Evolutionary conservation across 768 basidiomycete species (phyloP), one percentile per base, ranked within the genome.

Genomic region (Lactarius akahatsu): DNA sequence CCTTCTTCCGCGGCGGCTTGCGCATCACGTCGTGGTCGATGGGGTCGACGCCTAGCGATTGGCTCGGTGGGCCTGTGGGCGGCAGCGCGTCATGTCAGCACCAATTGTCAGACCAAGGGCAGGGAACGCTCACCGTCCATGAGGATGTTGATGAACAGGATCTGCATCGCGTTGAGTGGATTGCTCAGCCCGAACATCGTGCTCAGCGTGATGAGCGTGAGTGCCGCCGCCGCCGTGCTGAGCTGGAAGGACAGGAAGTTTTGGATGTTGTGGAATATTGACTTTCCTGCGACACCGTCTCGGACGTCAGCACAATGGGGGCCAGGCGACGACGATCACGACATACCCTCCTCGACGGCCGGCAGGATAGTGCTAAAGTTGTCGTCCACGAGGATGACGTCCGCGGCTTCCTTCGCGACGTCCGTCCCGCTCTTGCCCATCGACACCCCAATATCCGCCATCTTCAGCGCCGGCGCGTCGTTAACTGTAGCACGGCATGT

Each of bases 351-450:
- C 79, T 96, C 94, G 50, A 98, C 87, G 7, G 96, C 96, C 18
- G 94, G 92, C 45, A 98, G 77, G 65, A 98, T 94, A 1, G 96
- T 97, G 66, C 86, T 91, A 73, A 98, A 98, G 77, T 98, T 96
- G 76, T 98, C 96, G 74, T 98, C 95, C 38, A 97, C 96, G 23
- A 98, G 85, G 72, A 98, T 97, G 72, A 95, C 88, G 78, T 98
- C 94, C 8, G 96, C 96, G 10, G 96, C 96, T 78, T 98, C 96
- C 77, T 98, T 98, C 30, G 96, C 95, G 13, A 98, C 96, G 74
- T 98, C 96, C 23, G 96, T 97, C n/a, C 96, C 96, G 68, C 91
- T 93, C 78, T 92, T 94, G 64, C 96, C 96, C 96, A 98, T 98
- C 45, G 94, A 92, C 61, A 98, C 86, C 15, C 96, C 96, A 72